Percentiles rank a stretch among this genome's conserved stretches.
Conservation (phyloP, 441 rosid species). For the Gossypium davidsonii region DNA sequence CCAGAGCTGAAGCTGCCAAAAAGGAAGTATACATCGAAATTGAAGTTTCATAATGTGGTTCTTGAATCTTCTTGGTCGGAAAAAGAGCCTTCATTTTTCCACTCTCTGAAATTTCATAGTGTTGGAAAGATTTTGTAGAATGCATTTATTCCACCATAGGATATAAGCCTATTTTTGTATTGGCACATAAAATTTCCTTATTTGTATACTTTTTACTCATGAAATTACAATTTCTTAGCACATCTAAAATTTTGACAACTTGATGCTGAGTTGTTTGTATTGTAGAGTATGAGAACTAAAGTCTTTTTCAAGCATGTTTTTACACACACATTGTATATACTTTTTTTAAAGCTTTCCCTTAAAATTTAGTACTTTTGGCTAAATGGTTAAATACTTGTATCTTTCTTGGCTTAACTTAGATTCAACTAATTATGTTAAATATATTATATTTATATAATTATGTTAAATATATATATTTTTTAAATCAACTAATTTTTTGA, state of each 20-base stretch:
- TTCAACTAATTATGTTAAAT: no score
- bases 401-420: no score
- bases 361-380: no score
- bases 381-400: no score
- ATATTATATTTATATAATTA: no score
- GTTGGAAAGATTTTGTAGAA: conserved; percentile 10
- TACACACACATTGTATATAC: no score
- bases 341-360: no score
- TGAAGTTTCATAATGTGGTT: neutral
- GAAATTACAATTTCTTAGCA: neutral
- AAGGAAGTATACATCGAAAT: neutral
- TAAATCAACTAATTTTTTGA: no score
- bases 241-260: neutral
- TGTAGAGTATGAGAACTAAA: neutral
- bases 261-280: neutral
- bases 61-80: neutral
- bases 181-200: conserved; percentile 12
- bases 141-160: conserved; percentile 10
- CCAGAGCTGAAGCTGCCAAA: neutral
- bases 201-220: conserved; percentile 16
- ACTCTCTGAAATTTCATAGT: neutral
- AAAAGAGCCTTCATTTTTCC: neutral
- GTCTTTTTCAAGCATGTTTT: neutral
- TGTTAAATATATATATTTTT: no score
- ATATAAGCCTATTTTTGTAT: conserved; percentile 17